Evolutionary conservation across 176 grass and related monocot species (phyloP), one percentile per base, ranked within the genome.

Genomic region (Musa troglodytarum): DNA sequence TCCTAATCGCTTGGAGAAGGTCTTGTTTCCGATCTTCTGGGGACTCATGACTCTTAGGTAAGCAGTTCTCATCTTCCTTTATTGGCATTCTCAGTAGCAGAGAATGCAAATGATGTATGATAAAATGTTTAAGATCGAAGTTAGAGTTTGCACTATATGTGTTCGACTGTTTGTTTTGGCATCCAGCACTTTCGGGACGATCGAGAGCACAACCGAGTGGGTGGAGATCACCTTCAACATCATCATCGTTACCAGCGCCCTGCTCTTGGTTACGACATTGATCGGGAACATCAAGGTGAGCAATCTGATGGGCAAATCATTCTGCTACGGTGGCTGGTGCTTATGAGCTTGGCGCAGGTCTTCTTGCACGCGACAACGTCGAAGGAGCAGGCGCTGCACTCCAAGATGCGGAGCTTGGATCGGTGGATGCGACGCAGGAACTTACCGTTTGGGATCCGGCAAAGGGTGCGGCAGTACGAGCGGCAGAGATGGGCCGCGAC

Each of bases 181-280:
- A 1, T 8, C 52, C 72, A 90, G 90, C 84, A 98, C 90, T 0
- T 98, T 98, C 69, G 94, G 94, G 5, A 93, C 88, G 58, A 26
- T 98, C 72, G 94, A 93, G 82, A 98, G 88, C 84, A 98, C 94
- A 14, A 98, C 94, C 2, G 90, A 98, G 79, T 98, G 94, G 90
- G 61, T 93, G 50, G 94, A 98, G 84, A 93, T 98, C 68, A 86
- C 89, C 54, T 98, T 98, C 88, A 98, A 98, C 86, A 93, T 98
- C 77, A 8, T 98, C 25, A 91, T 88, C 50, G 91, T 98, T 71
- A 98, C 94, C 0, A 84, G 90, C 0, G 94, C 88, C 0, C 82
- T 98, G 7, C 58, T 98, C 16, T 84, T 98, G 0, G 90, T 98
- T 12, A 98, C 94, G 17, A 98, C 91, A 90, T 85, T 98, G 14